phyloP scores from a whole-genome alignment of 192 early-diverging fungal species.

The Funneliformis geosporum region DNA sequence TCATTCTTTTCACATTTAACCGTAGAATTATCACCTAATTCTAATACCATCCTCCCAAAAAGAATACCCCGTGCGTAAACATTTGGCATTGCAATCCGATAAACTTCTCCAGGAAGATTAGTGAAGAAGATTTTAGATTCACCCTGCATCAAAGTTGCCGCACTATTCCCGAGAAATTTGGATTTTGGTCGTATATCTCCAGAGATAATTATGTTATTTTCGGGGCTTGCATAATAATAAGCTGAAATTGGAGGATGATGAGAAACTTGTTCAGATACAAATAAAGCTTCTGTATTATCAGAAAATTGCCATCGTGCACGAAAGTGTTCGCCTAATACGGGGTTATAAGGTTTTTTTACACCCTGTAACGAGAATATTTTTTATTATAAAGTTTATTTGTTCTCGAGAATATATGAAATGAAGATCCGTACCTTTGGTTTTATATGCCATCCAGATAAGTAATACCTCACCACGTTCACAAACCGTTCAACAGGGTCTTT shows the following conservation, averaged over 20 bases:
- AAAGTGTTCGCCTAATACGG: conserved; percentile 91
- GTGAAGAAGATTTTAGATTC: conserved; percentile 63
- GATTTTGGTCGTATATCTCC: conserved; percentile 88
- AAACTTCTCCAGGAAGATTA: conserved; percentile 69
- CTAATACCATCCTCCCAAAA: conserved; percentile 93
- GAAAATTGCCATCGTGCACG: conserved; percentile 76
- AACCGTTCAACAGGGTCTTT: conserved; percentile 77
- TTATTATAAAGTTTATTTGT: not conserved
- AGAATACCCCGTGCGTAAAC: conserved; percentile 91
- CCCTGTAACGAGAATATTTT: conserved; percentile 51
- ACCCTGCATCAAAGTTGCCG: conserved; percentile 85
- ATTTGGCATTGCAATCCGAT: conserved; percentile 86
- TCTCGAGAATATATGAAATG: not conserved
- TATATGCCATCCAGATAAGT: conserved; percentile 91
- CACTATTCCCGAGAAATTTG: conserved; percentile 87
- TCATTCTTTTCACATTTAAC: conserved; percentile 75
- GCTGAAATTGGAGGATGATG: conserved; percentile 94
- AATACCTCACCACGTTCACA: conserved; percentile 81
- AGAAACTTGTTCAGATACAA: conserved; percentile 88
- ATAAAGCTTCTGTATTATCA: conserved; percentile 72
- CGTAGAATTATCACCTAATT: conserved; percentile 82
- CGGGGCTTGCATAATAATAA: conserved; percentile 81
- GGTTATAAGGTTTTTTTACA: conserved; percentile 95
- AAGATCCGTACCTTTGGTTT: conserved; percentile 78
- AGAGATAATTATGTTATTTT: conserved; percentile 72